Percentiles rank a stretch among this genome's conserved stretches.
phyloP scores from a whole-genome alignment of 768 basidiomycete species.

The Leccinum subgranulosum region DNA sequence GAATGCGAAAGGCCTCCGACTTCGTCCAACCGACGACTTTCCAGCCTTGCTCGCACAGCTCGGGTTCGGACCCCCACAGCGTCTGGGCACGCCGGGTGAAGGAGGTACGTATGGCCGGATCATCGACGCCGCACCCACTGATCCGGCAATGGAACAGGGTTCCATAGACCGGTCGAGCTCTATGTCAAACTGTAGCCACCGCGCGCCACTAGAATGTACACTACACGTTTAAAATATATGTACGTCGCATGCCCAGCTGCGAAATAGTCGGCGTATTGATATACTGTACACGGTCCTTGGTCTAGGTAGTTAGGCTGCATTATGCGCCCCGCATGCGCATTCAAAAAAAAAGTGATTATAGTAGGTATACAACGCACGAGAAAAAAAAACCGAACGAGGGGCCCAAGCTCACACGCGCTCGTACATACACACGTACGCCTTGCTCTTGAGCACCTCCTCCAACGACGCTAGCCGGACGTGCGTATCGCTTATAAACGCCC shows the following conservation, averaged over 20 bases:
- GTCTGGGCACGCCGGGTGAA: slow-evolving; percentile 56
- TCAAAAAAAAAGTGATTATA: not conserved
- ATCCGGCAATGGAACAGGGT: slow-evolving; percentile 11
- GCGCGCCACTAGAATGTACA: not conserved
- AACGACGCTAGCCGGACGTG: slow-evolving; percentile 74
- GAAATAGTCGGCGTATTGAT: not conserved
- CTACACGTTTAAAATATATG: not conserved
- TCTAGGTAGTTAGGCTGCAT: not conserved
- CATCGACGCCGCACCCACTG: not conserved
- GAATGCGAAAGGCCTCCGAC: slow-evolving; percentile 49
- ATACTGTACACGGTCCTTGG: slow-evolving; percentile 1
- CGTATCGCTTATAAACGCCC: slow-evolving; percentile 93
- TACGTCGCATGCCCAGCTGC: not conserved
- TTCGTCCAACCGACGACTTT: slow-evolving; percentile 60
- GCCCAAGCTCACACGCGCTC: slow-evolving; percentile 57
- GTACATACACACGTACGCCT: slow-evolving; percentile 94
- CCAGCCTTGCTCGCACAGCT: slow-evolving; percentile 48
- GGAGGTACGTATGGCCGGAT: slow-evolving; percentile 47
- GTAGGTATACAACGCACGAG: not conserved
- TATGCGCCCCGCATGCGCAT: not conserved
- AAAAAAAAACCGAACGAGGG: not conserved
- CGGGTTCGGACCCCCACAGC: slow-evolving; percentile 54
- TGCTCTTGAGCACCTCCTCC: slow-evolving; percentile 87
- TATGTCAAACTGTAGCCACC: slow-evolving; percentile 43
- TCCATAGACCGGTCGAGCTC: slow-evolving; percentile 49